Base-by-base conservation (phyloP, 2,329 filamentous ascomycete genomes). In the Graphilbum fragrans region DNA sequence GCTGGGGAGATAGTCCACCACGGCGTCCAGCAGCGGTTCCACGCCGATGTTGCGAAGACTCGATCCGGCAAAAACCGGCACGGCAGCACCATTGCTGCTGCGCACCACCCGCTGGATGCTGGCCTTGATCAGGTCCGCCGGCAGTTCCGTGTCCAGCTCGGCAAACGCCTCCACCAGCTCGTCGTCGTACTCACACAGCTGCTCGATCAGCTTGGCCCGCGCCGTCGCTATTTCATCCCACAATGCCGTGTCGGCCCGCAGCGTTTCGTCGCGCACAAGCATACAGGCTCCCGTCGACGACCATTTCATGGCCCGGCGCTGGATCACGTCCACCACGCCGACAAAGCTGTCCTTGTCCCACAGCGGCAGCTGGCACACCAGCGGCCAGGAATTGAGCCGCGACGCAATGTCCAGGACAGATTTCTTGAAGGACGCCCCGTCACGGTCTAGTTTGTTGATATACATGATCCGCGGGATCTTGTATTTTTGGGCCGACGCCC, bases 21-120 rank as follows among this genome's bases (percentile, higher is more conserved):
- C 78, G 31, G 86, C 86, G 57, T 96, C 87, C 41, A 96, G 72
- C 19, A 98, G 67, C 22, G 88, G 86, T 57, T 95, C 86, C 4
- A 96, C 87, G 8, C 92, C 92, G 47, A 96, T 86, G 49, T 96
- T 94, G 34, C 83, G 78, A 60, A 96, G 87, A 58, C 88, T 95
- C 5, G 90, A 88, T 3, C 90, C 90, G 1, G 86, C 86, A 59
- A 94, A 93, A 0, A 95, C 73, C 1, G 90, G 90, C 35, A 92
- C 82, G 17, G 93, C 67, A n/a, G 64, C 67, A 39, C 85, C 86
- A 10, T 81, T 72, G 1, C 79, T 75, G 37, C 69, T 67, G 6
- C 80, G 67, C 6, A 94, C 75, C 32, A 79, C 80, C 36, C 79
- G 72, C 27, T 88, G 77, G 25, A 98, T 72, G 46, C 82, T 84